Evolutionary conservation across 345 rosid species (phyloP).

Genomic region (Murraya paniculata): DNA sequence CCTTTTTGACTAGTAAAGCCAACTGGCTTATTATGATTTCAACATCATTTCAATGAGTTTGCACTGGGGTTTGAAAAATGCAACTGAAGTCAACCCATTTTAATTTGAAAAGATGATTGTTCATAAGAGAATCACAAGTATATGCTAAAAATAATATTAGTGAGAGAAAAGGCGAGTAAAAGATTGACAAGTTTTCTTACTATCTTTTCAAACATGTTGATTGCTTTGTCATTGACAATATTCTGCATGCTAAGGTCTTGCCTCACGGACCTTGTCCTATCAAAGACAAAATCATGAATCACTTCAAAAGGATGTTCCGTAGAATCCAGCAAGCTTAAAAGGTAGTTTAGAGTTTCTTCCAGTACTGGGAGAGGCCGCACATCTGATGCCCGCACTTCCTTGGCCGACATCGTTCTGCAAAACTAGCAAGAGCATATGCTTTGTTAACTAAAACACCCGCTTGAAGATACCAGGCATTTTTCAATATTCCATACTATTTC

Average conservation of each 20-base stretch:
- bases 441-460: too few relatives aligned
- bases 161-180: neutral
- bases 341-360: slow-evolving; percentile 69
- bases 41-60: too few relatives aligned
- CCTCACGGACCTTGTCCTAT: slow-evolving; percentile 90
- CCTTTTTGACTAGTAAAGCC: too few relatives aligned
- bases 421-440: slow-evolving; percentile 45
- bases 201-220: slow-evolving; percentile 77
- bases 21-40: too few relatives aligned
- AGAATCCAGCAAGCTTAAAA: slow-evolving; percentile 59
- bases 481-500: neutral
- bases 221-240: slow-evolving; percentile 52
- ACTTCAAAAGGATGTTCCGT: slow-evolving; percentile 66
- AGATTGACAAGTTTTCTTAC: slow-evolving; percentile 42
- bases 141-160: slow-evolving; percentile 1
- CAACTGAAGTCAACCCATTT: neutral
- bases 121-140: neutral
- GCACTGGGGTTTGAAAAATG: too few relatives aligned
- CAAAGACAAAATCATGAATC: slow-evolving; percentile 89
- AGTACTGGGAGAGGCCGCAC: slow-evolving; percentile 73
- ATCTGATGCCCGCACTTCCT: slow-evolving; percentile 51
- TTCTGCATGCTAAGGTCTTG: slow-evolving; percentile 94
- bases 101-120: neutral
- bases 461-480: neutral
- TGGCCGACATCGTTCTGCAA: slow-evolving; percentile 82